Percentiles rank a stretch among this genome's conserved stretches.
Conservation (phyloP, 208 protist genomes). For the Novymonas esmeraldas region DNA sequence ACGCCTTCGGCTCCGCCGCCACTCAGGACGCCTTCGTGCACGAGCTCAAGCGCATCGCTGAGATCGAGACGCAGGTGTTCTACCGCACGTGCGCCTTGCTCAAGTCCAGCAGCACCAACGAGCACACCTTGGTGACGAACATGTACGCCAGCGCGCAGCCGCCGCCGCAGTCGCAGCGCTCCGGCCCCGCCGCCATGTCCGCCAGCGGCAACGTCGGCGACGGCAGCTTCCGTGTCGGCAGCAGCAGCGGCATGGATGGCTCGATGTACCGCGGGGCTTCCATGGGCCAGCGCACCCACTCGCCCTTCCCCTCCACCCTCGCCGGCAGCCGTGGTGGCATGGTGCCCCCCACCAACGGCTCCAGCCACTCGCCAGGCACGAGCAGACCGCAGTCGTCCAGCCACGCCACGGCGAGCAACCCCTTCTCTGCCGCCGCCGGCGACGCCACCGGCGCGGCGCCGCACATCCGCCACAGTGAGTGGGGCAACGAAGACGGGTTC, state of each 20-base stretch:
- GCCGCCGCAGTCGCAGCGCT: slow-evolving; percentile 33
- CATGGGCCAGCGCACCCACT: not conserved
- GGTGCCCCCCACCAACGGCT: not conserved
- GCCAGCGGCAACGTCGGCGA: slow-evolving; percentile 18
- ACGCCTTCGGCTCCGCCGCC: slow-evolving; percentile 71
- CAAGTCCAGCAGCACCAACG: slow-evolving; percentile 58
- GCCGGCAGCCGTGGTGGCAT: slow-evolving; percentile 4
- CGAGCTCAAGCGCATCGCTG: slow-evolving; percentile 75
- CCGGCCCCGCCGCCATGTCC: slow-evolving; percentile 5
- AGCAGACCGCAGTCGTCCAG: slow-evolving; percentile 30
- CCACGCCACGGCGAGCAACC: slow-evolving; percentile 5
- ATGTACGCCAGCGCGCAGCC: slow-evolving; percentile 67
- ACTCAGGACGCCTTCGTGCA: slow-evolving; percentile 78
- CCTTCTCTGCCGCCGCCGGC: slow-evolving; percentile 11
- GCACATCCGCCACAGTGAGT: slow-evolving; percentile 25
- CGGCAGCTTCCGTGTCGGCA: slow-evolving; percentile 29
- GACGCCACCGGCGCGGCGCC: slow-evolving; percentile 20
- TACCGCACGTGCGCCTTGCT: slow-evolving; percentile 80
- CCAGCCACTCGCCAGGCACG: not conserved
- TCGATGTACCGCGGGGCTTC: slow-evolving; percentile 15
- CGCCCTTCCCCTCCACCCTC: slow-evolving; percentile 4
- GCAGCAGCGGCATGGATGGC: slow-evolving; percentile 31
- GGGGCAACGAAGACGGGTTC: slow-evolving; percentile 50
- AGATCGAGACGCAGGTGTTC: slow-evolving; percentile 88
- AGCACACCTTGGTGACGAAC: slow-evolving; percentile 65